Evolutionary conservation across 1,284 basidiomycete species (phyloP).

Genomic region (Marasmius fiardii): DNA sequence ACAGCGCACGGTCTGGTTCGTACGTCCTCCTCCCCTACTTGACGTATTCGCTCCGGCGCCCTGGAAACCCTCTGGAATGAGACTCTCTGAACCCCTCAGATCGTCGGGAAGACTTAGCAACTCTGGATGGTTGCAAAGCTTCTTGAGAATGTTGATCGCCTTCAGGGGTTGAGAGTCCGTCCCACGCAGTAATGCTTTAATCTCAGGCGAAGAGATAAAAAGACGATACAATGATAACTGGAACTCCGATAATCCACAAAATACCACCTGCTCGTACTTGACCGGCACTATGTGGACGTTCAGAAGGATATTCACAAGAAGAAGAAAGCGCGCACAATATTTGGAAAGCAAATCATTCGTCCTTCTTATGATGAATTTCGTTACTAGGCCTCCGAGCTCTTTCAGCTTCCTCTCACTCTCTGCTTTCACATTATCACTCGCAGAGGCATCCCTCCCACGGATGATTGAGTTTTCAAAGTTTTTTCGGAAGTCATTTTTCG

Average conservation of each 20-base stretch:
- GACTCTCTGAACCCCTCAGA: conserved; percentile 78
- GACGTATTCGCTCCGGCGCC: conserved; percentile 42
- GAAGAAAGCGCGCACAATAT: conserved; percentile 66
- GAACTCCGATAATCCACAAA: conserved; percentile 87
- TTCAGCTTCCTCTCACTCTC: conserved; percentile 90
- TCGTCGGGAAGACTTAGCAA: conserved; percentile 87
- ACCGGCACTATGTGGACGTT: conserved; percentile 73
- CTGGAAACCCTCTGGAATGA: conserved; percentile 83
- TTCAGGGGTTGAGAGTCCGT: conserved; percentile 94
- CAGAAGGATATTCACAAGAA: background rate
- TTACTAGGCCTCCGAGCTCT: conserved; percentile 88
- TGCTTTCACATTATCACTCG: conserved; percentile 80
- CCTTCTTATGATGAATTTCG: conserved; percentile 95
- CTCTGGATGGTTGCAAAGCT: conserved; percentile 97
- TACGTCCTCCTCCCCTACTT: conserved; percentile 32
- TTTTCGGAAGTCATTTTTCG: conserved; percentile 92
- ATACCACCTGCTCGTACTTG: conserved; percentile 99
- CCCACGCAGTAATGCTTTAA: conserved; percentile 88
- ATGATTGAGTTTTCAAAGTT: conserved; percentile 96
- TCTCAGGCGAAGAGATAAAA: conserved; percentile 94
- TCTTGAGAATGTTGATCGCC: conserved; percentile 95
- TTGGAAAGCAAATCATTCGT: conserved; percentile 98
- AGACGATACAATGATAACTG: conserved; percentile 89
- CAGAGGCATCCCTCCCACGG: conserved; percentile 89
- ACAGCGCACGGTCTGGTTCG: conserved; percentile 62